These are phyloP conservation scores for Physcomitrellopsis africana DNA, from an alignment of 225 moss, liverwort and hornwort genomes.

Conservation along the genomic window DNA sequence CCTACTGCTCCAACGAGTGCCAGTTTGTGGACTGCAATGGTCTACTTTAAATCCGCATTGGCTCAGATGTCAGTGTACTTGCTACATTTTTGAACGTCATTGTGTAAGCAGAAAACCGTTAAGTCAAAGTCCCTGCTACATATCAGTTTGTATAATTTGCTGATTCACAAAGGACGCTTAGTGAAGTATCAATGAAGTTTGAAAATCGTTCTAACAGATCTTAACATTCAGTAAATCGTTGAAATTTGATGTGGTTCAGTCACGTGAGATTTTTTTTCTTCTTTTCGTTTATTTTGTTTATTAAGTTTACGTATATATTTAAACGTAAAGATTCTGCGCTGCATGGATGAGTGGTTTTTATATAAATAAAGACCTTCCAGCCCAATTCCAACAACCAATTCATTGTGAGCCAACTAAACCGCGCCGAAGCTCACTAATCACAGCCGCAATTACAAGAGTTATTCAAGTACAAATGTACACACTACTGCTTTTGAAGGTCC, in stretches of 20 bases:
- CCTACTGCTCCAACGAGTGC: conserved; percentile 51
- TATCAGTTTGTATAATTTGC: conserved; percentile 30
- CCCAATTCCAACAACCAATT: conserved; percentile 6
- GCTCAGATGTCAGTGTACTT: conserved; percentile 43
- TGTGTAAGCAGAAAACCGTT: conserved; percentile 38
- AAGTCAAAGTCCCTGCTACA: conserved; percentile 47
- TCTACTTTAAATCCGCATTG: conserved; percentile 46
- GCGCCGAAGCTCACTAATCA: conserved; percentile 24
- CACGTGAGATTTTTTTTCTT: conserved; percentile 15
- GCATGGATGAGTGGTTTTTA: neutral
- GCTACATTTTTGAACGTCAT: conserved; percentile 36
- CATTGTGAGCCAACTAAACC: neutral
- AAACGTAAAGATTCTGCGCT: conserved; percentile 17
- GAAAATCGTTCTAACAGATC: conserved; percentile 10
- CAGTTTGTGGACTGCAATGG: conserved; percentile 37
- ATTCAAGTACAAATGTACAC: neutral
- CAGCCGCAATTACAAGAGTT: conserved; percentile 37
- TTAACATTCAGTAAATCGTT: conserved; percentile 25
- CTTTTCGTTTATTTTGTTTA: conserved; percentile 27
- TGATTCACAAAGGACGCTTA: conserved; percentile 34
- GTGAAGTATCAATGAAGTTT: conserved; percentile 32
- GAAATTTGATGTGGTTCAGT: conserved; percentile 20
- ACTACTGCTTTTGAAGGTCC: conserved; percentile 20
- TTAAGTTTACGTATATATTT: too few relatives aligned
- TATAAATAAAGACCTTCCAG: conserved; percentile 26